Evolutionary conservation across 805 yeast genomes (phyloP).

Genomic region (Starmerella riodocensis): DNA sequence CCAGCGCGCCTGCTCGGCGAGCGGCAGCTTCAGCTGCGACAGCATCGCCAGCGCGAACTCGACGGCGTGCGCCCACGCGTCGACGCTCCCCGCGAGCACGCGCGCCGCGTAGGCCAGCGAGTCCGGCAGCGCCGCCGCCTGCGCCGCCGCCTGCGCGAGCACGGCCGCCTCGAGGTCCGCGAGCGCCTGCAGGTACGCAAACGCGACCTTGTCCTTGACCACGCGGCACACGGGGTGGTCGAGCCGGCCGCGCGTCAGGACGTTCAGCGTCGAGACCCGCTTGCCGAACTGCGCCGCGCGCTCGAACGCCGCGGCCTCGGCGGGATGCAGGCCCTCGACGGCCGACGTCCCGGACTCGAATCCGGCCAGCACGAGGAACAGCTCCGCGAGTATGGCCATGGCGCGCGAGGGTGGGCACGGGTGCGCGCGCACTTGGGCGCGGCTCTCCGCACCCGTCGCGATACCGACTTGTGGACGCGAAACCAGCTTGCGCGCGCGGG

Average conservation of each 20-base stretch:
- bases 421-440: no score
- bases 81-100: conserved; percentile 7
- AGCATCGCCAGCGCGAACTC: conserved; percentile 2
- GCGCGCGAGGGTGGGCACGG: no score
- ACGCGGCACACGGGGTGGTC: conserved; percentile 4
- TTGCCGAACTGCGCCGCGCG: conserved; percentile 8
- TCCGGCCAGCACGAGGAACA: conserved; percentile 13
- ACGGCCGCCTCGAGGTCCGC: conserved; percentile 1
- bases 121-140: not conserved
- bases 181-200: conserved; percentile 5
- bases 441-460: no score
- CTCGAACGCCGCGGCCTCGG: conserved; percentile 6
- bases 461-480: no score
- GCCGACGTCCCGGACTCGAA: conserved; percentile 6
- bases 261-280: conserved; percentile 1
- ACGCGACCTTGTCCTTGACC: conserved; percentile 2
- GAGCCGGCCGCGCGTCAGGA: not conserved
- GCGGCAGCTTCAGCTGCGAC: not conserved
- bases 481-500: no score
- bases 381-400: conserved; percentile 11
- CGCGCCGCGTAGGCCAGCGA: not conserved
- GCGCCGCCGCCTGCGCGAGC: not conserved
- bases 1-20: not conserved
- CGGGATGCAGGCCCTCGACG: conserved; percentile 4
- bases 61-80: conserved; percentile 1